These are phyloP conservation scores for Raffaelea ambrosiae DNA, from an alignment of 2,329 filamentous ascomycete species.

Conservation along the genomic window DNA sequence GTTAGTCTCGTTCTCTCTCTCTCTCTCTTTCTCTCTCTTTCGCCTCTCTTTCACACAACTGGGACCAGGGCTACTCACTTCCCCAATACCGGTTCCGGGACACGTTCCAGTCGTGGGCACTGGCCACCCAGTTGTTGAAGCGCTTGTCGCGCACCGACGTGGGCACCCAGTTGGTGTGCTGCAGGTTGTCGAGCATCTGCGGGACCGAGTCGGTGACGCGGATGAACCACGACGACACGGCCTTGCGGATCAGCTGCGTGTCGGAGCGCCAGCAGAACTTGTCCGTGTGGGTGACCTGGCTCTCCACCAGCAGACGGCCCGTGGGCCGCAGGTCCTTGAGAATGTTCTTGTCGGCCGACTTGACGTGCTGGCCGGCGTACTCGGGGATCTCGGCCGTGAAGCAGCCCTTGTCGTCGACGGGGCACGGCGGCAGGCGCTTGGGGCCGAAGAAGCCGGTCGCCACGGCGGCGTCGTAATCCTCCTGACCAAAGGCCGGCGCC, in stretches of 20 bases:
- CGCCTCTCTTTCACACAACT: too few species aligned
- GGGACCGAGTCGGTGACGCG: slow-evolving; percentile 77
- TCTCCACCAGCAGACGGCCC: slow-evolving; percentile 73
- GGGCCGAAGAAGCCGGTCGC: slow-evolving; percentile 70
- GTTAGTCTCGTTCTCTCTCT: too few species aligned
- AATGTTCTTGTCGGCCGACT: slow-evolving; percentile 85
- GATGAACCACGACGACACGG: slow-evolving; percentile 92
- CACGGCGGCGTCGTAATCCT: slow-evolving; percentile 82
- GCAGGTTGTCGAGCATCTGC: slow-evolving; percentile 83
- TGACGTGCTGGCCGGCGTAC: slow-evolving; percentile 82
- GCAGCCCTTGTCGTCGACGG: slow-evolving; percentile 66
- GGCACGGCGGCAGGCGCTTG: slow-evolving; percentile 73
- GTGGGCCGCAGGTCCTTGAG: slow-evolving; percentile 77
- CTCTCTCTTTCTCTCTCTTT: too few species aligned
- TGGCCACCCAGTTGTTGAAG: slow-evolving; percentile 85
- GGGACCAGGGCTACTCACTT: slow-evolving; percentile 53
- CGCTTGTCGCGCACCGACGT: slow-evolving; percentile 83
- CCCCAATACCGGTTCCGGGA: slow-evolving; percentile 94
- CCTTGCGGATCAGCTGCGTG: slow-evolving; percentile 84
- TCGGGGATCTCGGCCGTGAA: slow-evolving; percentile 72
- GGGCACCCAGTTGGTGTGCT: slow-evolving; percentile 86
- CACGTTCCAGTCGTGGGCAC: slow-evolving; percentile 92
- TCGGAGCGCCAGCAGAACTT: slow-evolving; percentile 94
- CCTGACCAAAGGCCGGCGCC: slow-evolving; percentile 87
- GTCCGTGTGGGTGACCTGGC: slow-evolving; percentile 83